Evolutionary conservation across 805 yeast species (phyloP), one percentile per base, ranked within the genome.

Genomic region (Blastobotrys peoriensis): DNA sequence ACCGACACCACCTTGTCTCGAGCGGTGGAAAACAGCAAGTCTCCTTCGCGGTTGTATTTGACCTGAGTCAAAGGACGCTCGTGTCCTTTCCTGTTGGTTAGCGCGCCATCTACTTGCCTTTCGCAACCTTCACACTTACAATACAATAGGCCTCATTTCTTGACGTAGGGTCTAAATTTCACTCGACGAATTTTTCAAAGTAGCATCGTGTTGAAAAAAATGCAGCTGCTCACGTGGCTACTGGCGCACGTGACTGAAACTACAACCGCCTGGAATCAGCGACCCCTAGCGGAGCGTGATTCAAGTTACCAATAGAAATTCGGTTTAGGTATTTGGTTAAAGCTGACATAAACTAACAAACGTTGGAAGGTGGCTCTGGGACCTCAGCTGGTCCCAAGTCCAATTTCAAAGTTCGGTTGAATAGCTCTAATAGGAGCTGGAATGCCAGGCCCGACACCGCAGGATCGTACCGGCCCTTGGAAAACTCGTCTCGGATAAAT

Each of bases 61-160:
- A 93, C 89, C 74, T 93, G 98, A 40, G 98, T 89, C 58, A 93
- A 72, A 54, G 98, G 87, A 78, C 98, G 95, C 71, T 86, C 96
- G 70, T 93, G 98, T 49, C 98, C 98, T 75, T 85, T 51, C 56
- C 22, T 17, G 30, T 17, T 10, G 9, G 36, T 33, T 25, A 9
- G 8, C 30, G 13, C 30, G 10, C 30, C n/a, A n/a, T n/a, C n/a
- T n/a, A n/a, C n/a, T n/a, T n/a, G n/a, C n/a, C n/a, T n/a, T n/a
- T n/a, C n/a, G n/a, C n/a, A n/a, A n/a, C n/a, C n/a, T n/a, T n/a
- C n/a, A 34, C 16, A 34, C 37, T 34, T 19, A 34, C 37, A 34
- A 16, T 10, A 34, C 37, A 34, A 34, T 34, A n/a, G 37, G 37
- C 37, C 37, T 34, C 37, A 34, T 34, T 18, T 34, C 13, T 28